Evolutionary conservation across 768 basidiomycete genomes (phyloP).

Genomic region (Dioszegia aurantiaca): DNA sequence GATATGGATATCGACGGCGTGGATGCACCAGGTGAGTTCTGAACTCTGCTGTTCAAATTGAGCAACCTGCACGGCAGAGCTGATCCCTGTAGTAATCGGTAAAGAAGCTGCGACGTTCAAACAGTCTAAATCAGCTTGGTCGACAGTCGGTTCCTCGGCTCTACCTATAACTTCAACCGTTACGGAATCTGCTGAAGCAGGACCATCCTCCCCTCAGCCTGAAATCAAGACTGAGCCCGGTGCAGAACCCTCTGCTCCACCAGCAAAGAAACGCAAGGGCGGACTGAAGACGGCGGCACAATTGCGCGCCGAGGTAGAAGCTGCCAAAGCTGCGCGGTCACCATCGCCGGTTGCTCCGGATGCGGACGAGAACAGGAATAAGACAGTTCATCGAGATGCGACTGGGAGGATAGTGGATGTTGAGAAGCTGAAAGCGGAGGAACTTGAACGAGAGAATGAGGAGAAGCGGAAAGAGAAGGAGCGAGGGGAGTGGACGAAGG

Average conservation of each 20-base stretch:
- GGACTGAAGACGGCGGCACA: conserved; percentile 76
- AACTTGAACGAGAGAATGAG: conserved; percentile 73
- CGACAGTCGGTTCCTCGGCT: conserved; percentile 33
- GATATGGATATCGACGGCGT: conserved; percentile 42
- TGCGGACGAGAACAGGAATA: conserved; percentile 22
- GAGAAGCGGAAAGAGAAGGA: conserved; percentile 76
- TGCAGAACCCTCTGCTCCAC: conserved; percentile 38
- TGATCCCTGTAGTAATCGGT: conserved; percentile 37
- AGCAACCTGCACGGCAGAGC: background rate
- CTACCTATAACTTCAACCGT: conserved; percentile 18
- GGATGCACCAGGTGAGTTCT: conserved; percentile 49
- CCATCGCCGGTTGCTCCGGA: conserved; percentile 29
- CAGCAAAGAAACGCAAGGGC: conserved; percentile 55
- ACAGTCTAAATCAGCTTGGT: conserved; percentile 44
- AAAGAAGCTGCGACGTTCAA: conserved; percentile 42
- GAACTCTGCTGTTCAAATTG: background rate
- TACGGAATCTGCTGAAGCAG: conserved; percentile 16
- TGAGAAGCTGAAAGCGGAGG: conserved; percentile 78
- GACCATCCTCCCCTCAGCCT: conserved; percentile 19
- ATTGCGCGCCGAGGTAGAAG: conserved; percentile 59
- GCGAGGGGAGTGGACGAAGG: conserved; percentile 94
- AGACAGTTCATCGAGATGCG: conserved; percentile 91
- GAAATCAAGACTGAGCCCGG: conserved; percentile 55
- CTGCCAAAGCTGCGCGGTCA: conserved; percentile 52
- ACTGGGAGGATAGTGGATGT: conserved; percentile 84